These are phyloP conservation scores for Nymphaea colorata DNA, from an alignment of 164 flowering plant genomes.

Conservation along the genomic window DNA sequence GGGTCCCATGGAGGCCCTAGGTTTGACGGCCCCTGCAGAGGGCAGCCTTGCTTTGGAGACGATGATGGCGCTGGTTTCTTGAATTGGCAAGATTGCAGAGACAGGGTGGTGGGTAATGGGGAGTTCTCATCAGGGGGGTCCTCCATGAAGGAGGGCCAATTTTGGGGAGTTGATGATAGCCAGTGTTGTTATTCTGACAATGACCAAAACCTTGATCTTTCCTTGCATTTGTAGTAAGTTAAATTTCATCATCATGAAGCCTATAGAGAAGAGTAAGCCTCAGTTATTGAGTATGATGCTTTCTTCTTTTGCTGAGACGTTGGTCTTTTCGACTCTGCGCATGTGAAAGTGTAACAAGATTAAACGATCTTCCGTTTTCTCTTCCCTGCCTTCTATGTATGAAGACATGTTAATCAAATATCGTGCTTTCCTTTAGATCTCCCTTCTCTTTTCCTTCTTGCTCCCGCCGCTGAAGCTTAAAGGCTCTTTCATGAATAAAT, in stretches of 20 bases:
- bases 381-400: background rate
- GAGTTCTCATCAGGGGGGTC: background rate
- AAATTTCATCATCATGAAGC: background rate
- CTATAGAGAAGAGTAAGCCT: background rate
- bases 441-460: background rate
- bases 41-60: constrained; percentile 8
- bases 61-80: constrained; percentile 23
- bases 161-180: constrained; percentile 8
- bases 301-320: background rate
- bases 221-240: constrained; percentile 21
- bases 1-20: constrained; percentile 43
- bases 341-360: background rate
- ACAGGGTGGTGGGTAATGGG: constrained; percentile 5
- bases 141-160: constrained; percentile 5
- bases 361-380: too few relatives aligned
- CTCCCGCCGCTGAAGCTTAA: background rate
- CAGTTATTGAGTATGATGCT: background rate
- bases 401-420: background rate
- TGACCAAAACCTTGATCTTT: constrained; percentile 25
- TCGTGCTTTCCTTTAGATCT: background rate
- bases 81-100: constrained; percentile 31
- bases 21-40: constrained; percentile 17
- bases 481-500: too few relatives aligned
- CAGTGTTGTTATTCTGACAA: constrained; percentile 3
- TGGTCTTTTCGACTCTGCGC: background rate